Conservation (phyloP, 192 early-diverging fungal genomes). For the Dissophora ornata region DNA sequence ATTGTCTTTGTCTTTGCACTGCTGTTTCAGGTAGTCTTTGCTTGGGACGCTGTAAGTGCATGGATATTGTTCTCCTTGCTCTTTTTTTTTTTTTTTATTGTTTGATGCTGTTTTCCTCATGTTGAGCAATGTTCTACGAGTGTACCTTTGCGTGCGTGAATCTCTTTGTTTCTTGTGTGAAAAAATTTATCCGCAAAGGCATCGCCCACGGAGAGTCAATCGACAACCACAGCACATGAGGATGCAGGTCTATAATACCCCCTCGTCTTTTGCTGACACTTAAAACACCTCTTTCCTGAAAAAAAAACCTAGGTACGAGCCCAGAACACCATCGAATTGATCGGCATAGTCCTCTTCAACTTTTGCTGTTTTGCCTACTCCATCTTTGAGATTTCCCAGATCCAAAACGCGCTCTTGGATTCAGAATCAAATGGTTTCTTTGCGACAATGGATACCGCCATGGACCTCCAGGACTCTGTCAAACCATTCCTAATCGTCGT, state of each 20-base stretch:
- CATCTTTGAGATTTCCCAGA: conserved; percentile 75
- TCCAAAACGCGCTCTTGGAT: conserved; percentile 48
- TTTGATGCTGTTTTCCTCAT: no score
- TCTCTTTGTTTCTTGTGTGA: background rate
- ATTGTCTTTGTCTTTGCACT: conserved; percentile 79
- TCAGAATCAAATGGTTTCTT: conserved; percentile 18
- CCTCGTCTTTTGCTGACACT: no score
- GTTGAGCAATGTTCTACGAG: no score
- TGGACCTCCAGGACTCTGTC: conserved; percentile 17
- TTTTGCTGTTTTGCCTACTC: conserved; percentile 73
- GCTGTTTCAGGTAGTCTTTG: conserved; percentile 73
- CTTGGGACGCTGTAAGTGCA: conserved; percentile 79
- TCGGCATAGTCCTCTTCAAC: conserved; percentile 77
- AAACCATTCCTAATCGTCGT: conserved; percentile 62
- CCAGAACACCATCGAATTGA: conserved; percentile 80
- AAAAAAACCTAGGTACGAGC: conserved; percentile 74
- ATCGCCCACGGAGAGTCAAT: no score
- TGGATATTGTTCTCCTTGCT: background rate
- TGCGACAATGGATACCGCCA: background rate
- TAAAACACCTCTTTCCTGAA: no score
- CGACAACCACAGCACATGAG: no score
- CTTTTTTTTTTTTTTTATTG: no score
- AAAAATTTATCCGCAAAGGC: no score
- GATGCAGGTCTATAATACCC: no score
- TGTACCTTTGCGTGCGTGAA: no score